These are phyloP conservation scores for Tolypocladium endophyticum DNA, from an alignment of 2,329 filamentous ascomycete genomes.

Conservation along the genomic window DNA sequence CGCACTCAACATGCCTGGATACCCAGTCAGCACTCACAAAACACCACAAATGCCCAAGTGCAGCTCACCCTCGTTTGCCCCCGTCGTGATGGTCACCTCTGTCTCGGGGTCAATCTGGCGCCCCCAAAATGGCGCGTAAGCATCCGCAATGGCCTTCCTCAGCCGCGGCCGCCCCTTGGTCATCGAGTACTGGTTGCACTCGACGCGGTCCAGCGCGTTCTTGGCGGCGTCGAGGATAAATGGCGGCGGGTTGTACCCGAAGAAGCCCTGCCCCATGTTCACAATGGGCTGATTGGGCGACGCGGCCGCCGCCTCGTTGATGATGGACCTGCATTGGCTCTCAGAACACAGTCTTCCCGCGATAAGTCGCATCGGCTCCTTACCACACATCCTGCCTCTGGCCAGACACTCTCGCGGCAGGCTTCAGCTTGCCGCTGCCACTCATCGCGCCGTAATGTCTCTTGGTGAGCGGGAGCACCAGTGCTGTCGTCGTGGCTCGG, in stretches of 20 bases:
- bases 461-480: background rate
- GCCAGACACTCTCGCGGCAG: constrained; percentile 37
- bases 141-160: constrained; percentile 84
- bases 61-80: constrained; percentile 59
- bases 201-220: constrained; percentile 75
- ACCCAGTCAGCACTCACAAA: background rate
- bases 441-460: constrained; percentile 23
- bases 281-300: constrained; percentile 54
- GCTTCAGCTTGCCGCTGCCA: constrained; percentile 34
- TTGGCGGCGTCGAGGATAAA: constrained; percentile 92
- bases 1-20: constrained; percentile 70
- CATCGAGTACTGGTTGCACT: constrained; percentile 97
- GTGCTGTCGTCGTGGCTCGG: background rate
- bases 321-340: constrained; percentile 40
- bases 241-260: constrained; percentile 85
- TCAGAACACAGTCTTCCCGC: background rate
- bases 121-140: constrained; percentile 85
- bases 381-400: constrained; percentile 44
- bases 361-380: constrained; percentile 7
- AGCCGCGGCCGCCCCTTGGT: constrained; percentile 87
- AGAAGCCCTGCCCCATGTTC: constrained; percentile 60
- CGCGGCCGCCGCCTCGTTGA: constrained; percentile 54
- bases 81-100: constrained; percentile 90
- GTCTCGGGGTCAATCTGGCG: constrained; percentile 74
- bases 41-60: constrained; percentile 17